These are phyloP conservation scores for Selaginella moellendorffii DNA, from an alignment of 75 land plant species.

Conservation along the genomic window DNA sequence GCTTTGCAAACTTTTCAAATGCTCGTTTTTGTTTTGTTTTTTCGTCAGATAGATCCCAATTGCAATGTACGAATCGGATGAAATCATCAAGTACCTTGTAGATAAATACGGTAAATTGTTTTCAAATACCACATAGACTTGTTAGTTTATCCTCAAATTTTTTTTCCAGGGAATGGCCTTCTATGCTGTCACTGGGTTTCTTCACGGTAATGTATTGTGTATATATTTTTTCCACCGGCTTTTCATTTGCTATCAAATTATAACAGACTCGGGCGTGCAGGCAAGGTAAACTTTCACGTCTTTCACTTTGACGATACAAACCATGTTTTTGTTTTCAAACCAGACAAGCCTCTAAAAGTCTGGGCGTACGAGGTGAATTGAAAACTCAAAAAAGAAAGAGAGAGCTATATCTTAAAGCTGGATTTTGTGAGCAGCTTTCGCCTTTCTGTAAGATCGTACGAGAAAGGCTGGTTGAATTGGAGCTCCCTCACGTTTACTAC, in stretches of 20 bases:
- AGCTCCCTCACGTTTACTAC: slow-evolving; percentile 73
- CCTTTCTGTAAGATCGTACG: slow-evolving; percentile 94
- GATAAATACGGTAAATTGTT: slow-evolving; percentile 56
- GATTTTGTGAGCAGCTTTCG: slow-evolving; percentile 55
- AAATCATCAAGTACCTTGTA: slow-evolving; percentile 87
- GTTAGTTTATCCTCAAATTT: slow-evolving; percentile 9
- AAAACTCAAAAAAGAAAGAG: too few relatives aligned
- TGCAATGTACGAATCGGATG: slow-evolving; percentile 98
- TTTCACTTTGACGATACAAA: background rate
- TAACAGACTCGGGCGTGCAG: slow-evolving; percentile 75
- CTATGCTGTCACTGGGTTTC: slow-evolving; percentile 73
- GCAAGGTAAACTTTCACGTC: slow-evolving; percentile 61
- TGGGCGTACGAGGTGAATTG: slow-evolving; percentile 90
- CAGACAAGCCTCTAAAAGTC: slow-evolving; percentile 70
- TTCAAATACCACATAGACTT: background rate
- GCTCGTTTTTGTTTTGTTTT: too few relatives aligned
- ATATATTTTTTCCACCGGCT: too few relatives aligned
- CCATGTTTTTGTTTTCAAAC: background rate
- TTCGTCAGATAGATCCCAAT: slow-evolving; percentile 97
- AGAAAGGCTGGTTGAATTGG: slow-evolving; percentile 81
- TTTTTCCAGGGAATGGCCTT: slow-evolving; percentile 56
- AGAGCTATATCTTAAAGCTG: background rate
- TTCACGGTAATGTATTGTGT: slow-evolving; percentile 48
- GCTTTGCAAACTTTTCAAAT: background rate
- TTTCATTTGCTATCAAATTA: slow-evolving; percentile 3